These are phyloP conservation scores for Sclerotinia trifoliorum DNA, from an alignment of 2,329 filamentous ascomycete genomes.

Conservation along the genomic window DNA sequence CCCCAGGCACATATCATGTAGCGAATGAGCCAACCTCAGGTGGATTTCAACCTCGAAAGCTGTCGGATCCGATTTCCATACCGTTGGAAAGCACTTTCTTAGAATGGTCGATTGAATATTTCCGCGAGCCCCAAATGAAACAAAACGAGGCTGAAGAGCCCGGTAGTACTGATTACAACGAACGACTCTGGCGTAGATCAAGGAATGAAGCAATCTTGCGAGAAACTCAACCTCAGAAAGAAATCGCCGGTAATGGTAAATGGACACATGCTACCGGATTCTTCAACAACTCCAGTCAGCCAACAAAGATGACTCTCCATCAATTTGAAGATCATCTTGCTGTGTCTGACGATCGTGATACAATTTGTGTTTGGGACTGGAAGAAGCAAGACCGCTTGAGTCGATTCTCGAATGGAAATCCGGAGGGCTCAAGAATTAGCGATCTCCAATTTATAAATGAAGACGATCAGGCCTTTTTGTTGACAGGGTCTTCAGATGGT, in stretches of 20 bases:
- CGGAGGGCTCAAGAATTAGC: constrained; percentile 84
- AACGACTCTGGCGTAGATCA: constrained; percentile 85
- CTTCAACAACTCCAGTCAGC: constrained; percentile 86
- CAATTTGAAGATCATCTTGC: constrained; percentile 97
- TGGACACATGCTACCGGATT: constrained; percentile 85
- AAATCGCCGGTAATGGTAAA: constrained; percentile 76
- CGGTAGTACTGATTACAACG: constrained; percentile 93
- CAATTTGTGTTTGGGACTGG: constrained; percentile 92
- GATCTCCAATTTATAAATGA: constrained; percentile 98
- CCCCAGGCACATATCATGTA: constrained; percentile 69
- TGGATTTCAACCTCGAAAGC: constrained; percentile 63
- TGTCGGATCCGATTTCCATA: constrained; percentile 59
- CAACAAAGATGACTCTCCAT: constrained; percentile 91
- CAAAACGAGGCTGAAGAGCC: constrained; percentile 93
- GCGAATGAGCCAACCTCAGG: constrained; percentile 79
- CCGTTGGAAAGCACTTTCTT: constrained; percentile 82
- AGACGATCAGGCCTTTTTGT: constrained; percentile 89
- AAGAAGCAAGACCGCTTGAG: constrained; percentile 70
- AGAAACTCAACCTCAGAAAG: constrained; percentile 91
- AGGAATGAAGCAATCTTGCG: constrained; percentile 90
- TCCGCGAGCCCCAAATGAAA: constrained; percentile 98
- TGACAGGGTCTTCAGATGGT: constrained; percentile 94
- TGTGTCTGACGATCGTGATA: constrained; percentile 90
- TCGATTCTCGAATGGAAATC: constrained; percentile 93
- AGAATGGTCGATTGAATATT: constrained; percentile 97